Evolutionary conservation across 1,284 basidiomycete species (phyloP), one percentile per base, ranked within the genome.

Genomic region (Cyathus pygmaeus): DNA sequence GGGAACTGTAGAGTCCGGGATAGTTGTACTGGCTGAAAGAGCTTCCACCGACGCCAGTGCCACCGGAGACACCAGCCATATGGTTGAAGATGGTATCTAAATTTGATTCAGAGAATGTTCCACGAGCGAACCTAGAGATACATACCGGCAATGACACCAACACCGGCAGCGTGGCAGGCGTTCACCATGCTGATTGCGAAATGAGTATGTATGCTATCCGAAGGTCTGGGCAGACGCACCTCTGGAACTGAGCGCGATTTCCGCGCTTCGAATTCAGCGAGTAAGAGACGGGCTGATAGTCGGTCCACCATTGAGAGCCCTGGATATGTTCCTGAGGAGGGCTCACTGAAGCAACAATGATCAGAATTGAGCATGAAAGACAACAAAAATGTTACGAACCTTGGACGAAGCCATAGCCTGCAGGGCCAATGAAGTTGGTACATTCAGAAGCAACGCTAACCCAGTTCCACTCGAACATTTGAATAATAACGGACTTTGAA

Each of bases 251-350:
- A 1, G 71, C 53, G 19, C 85, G 79, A 62, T 85, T 79, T 6
- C 88, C 89, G 2, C 86, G 85, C 70, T 89, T 89, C 2, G 85
- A 87, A 1, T 81, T 86, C 53, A 89, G 68, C 30, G 59, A 88
- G 68, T 89, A 89, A 0, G 88, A 89, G 2, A 89, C 88, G 3
- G 87, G 86, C 65, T 90, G 89, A 67, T 90, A 90, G 69, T 89
- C 88, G 1, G 88, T 89, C 88, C 88, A 90, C 88, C 89, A 90
- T 67, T 88, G 81, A 7, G 71, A 24, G 7, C 88, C 87, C 24
- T 72, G 69, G 50, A 86, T 72, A 63, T 84, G 82, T 62, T 87
- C 85, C 54, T 78, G 76, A 4, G 84, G 79, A 3, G 83, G 83
- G 70, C 81, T 84, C 57, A 84, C 85, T 86, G 70, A 57, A 59